Evolutionary conservation across 495 filamentous ascomycete species (phyloP).

Genomic region (Talaromyces adpressus): DNA sequence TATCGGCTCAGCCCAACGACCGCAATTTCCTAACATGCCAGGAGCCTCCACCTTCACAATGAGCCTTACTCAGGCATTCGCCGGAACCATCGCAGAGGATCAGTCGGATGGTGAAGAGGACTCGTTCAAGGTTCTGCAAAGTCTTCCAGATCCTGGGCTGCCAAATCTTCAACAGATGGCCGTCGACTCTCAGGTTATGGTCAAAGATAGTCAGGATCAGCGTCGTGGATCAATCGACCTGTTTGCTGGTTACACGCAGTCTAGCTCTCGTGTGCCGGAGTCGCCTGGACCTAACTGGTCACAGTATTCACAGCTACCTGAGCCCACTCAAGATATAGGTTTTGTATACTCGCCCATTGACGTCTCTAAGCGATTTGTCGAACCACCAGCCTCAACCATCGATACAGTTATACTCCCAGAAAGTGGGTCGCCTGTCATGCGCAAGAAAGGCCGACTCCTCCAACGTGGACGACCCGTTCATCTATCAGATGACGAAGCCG

Average conservation of each 20-base stretch:
- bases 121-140: conserved; percentile 15
- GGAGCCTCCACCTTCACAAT: conserved; percentile 49
- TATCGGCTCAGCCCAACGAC: conserved; percentile 27
- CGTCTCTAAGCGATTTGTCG: conserved; percentile 51
- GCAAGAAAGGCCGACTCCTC: conserved; percentile 53
- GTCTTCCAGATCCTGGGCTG: conserved; percentile 46
- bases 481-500: conserved; percentile 28
- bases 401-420: conserved; percentile 57
- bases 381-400: conserved; percentile 58
- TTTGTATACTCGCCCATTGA: conserved; percentile 58
- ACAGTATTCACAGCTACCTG: conserved; percentile 55
- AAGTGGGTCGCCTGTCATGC: conserved; percentile 54
- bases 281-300: conserved; percentile 41
- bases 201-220: conserved; percentile 58
- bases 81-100: conserved; percentile 78
- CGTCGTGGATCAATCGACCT: conserved; percentile 23
- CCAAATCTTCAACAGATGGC: conserved; percentile 34
- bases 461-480: conserved; percentile 32
- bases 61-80: conserved; percentile 85
- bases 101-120: conserved; percentile 26
- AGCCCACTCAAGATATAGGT: conserved; percentile 82
- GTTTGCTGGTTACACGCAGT: conserved; percentile 22
- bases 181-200: conserved; percentile 47
- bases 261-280: conserved; percentile 31
- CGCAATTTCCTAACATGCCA: conserved; percentile 49